Evolutionary conservation across 225 moss, liverwort and hornwort species (phyloP), one percentile per base, ranked within the genome.

Genomic region (Neckera pumila): DNA sequence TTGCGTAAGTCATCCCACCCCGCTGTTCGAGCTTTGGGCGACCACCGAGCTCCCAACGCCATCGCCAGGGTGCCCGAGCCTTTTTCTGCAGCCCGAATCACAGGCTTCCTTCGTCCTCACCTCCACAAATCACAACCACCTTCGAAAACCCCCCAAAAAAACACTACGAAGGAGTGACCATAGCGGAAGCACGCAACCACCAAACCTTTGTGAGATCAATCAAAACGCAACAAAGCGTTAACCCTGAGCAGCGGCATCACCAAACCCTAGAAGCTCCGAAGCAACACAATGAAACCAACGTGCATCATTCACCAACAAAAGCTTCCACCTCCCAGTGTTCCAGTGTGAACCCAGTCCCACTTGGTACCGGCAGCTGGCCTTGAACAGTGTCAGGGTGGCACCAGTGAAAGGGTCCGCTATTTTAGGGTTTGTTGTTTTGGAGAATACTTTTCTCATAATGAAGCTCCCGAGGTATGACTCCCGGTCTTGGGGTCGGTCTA

Each of bases 1-100:
- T 94, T 94, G 72, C 94, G 93, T 60, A 94, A 89, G 90, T 94
- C 94, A 87, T 94, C 94, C 94, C 94, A 94, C 49, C 92, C 93
- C 79, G 83, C 91, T 66, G 82, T 62, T 47, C 88, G 88, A 84
- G 92, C 88, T 82, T 89, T 92, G 87, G 94, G 91, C 84, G 93
- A 92, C 94, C 94, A 94, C 79, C 94, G 90, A 61, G 91, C 90
- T 91, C 93, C 94, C 91, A 93, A 93, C 86, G 94, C 94, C 94
- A 94, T 94, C 93, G 93, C 93, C 93, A 93, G 91, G 74, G 80
- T 87, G 89, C 72, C 83, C 60, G 49, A 76, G 62, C 30, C 13
- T 69, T 27, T 79, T 26, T 75, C 78, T 61, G 75, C 88, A 59
- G 63, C 54, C 71, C 71, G 31, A 77, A 78, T 34, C 76, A 65